These are phyloP conservation scores for Capsicum baccatum DNA, from an alignment of 257 asterid genomes.

Conservation along the genomic window DNA sequence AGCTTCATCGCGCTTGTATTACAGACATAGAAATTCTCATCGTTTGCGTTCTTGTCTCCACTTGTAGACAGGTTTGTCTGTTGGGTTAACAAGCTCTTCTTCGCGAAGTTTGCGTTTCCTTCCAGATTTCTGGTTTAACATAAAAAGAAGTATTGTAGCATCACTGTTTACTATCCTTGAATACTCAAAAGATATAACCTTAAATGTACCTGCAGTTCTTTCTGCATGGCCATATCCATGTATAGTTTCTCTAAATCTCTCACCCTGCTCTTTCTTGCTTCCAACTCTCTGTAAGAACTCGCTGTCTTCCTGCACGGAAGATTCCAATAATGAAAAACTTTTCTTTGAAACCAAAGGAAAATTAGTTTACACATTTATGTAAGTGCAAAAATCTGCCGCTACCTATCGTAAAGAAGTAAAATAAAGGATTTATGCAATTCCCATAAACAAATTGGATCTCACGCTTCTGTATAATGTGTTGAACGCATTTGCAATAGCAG, in stretches of 20 bases:
- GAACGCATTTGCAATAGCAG: neutral
- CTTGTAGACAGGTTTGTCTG: constrained; percentile 66
- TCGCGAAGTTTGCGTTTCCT: constrained; percentile 83
- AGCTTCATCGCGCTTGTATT: neutral
- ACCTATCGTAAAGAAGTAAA: neutral
- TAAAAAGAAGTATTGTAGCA: neutral
- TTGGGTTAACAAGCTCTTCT: constrained; percentile 71
- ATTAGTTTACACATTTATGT: rapidly evolving
- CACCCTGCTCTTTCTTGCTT: constrained; percentile 70
- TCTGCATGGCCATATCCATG: constrained; percentile 83
- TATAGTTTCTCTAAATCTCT: constrained; percentile 70
- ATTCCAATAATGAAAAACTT: neutral
- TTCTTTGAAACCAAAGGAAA: neutral
- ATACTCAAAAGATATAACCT: neutral
- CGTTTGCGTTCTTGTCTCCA: constrained; percentile 80
- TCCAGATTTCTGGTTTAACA: constrained; percentile 69
- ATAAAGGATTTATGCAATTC: neutral
- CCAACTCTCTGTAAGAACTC: constrained; percentile 75
- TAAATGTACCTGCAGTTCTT: constrained; percentile 71
- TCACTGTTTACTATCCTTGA: neutral
- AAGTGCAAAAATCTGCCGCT: neutral
- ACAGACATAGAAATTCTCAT: constrained; percentile 34
- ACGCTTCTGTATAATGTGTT: neutral
- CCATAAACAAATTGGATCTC: neutral
- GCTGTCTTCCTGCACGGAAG: constrained; percentile 57